Conservation (phyloP, 352 stramenopile species). For the Pythium chondricola region DNA sequence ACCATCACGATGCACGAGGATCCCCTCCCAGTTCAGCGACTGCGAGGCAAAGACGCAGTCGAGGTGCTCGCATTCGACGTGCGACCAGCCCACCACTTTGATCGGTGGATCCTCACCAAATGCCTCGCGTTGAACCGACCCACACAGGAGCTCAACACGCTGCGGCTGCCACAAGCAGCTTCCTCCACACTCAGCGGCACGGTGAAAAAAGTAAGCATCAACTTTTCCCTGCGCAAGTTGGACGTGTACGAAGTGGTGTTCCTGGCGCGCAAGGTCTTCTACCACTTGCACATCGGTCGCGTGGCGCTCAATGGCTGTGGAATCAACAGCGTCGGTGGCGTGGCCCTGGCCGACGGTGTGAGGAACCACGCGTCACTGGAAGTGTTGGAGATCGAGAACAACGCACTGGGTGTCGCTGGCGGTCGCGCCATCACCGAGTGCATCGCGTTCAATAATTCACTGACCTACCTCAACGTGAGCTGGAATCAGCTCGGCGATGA, state of each 20-base stretch:
- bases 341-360: conserved; percentile 50
- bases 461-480: conserved; percentile 69
- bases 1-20: conserved; percentile 54
- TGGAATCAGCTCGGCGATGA: conserved; percentile 69
- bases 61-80: conserved; percentile 29
- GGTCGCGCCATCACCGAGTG: conserved; percentile 54
- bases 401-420: conserved; percentile 35
- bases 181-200: conserved; percentile 6
- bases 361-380: conserved; percentile 60
- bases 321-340: conserved; percentile 42
- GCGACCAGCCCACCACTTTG: conserved; percentile 33
- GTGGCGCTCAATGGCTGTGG: conserved; percentile 55
- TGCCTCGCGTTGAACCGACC: conserved; percentile 57
- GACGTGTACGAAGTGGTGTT: conserved; percentile 60
- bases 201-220: conserved; percentile 33
- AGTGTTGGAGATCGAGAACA: conserved; percentile 67
- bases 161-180: conserved; percentile 27
- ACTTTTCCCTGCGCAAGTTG: conserved; percentile 36
- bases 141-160: conserved; percentile 49
- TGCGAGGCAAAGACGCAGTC: conserved; percentile 33
- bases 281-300: conserved; percentile 55
- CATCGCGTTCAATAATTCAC: conserved; percentile 45
- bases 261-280: conserved; percentile 58
- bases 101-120: conserved; percentile 63
- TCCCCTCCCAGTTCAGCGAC: conserved; percentile 36